Evolutionary conservation across 164 flowering plant species (phyloP).

Genomic region (Tetrastigma voinierianum): DNA sequence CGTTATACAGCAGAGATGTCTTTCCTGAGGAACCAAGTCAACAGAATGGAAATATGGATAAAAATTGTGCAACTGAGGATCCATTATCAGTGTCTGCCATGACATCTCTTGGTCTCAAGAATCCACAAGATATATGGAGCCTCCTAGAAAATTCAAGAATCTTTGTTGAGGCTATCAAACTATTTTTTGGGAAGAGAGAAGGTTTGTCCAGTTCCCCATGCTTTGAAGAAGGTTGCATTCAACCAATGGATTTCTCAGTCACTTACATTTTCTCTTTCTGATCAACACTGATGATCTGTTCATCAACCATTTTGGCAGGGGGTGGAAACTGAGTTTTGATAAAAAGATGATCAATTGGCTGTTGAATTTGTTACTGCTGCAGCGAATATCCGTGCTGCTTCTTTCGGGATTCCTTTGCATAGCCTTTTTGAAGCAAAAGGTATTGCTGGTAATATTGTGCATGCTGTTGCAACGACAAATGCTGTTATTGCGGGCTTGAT

Average conservation of each 20-base stretch:
- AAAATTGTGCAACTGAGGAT: conserved; percentile 31
- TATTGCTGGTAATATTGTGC: conserved; percentile 96
- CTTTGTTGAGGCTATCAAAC: conserved; percentile 76
- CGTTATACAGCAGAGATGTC: conserved; percentile 63
- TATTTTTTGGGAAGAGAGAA: conserved; percentile 71
- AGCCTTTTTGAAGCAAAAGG: conserved; percentile 99
- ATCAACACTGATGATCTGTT: neutral
- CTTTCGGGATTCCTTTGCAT: conserved; percentile 84
- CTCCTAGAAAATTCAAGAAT: conserved; percentile 72
- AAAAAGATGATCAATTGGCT: conserved; percentile 97
- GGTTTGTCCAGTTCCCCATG: conserved; percentile 40
- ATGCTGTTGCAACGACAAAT: conserved; percentile 99
- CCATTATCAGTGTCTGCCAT: conserved; percentile 68
- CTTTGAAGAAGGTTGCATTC: conserved; percentile 2
- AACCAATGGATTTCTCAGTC: neutral
- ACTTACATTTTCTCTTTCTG: neutral
- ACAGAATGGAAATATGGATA: conserved; percentile 59
- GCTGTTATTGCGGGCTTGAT: conserved; percentile 94
- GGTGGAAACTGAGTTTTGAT: conserved; percentile 84
- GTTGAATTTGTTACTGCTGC: conserved; percentile 99
- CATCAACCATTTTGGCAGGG: conserved; percentile 46
- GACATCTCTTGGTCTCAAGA: conserved; percentile 79
- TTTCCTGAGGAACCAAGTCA: conserved; percentile 33
- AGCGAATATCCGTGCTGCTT: conserved; percentile 93
- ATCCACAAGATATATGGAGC: conserved; percentile 95